phyloP scores from a whole-genome alignment of 805 yeast genomes.

The Jamesozyma lodderae region DNA sequence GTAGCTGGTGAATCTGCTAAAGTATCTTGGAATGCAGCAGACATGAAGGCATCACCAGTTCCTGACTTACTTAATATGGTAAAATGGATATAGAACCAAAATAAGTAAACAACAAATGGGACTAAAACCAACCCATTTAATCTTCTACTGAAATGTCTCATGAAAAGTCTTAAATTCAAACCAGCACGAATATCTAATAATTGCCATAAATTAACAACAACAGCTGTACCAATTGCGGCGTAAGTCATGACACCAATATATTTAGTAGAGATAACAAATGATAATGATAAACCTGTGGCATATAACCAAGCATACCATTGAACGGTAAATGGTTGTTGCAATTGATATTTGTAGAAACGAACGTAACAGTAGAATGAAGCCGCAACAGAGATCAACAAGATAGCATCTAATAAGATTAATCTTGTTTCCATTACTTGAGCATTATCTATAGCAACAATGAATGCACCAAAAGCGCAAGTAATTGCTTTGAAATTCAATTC shows the following conservation, averaged over 20 bases:
- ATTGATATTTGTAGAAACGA: constrained; percentile 59
- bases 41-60: constrained; percentile 93
- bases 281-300: constrained; percentile 74
- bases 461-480: constrained; percentile 68
- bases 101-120: constrained; percentile 74
- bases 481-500: constrained; percentile 72
- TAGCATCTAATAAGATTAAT: constrained; percentile 84
- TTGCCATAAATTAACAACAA: constrained; percentile 78
- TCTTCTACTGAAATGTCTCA: constrained; percentile 69
- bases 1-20: constrained; percentile 76
- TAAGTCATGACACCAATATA: constrained; percentile 94
- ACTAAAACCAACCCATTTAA: constrained; percentile 59
- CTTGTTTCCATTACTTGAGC: constrained; percentile 89
- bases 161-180: constrained; percentile 44
- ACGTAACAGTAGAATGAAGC: constrained; percentile 69
- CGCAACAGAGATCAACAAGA: constrained; percentile 76
- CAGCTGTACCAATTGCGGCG: constrained; percentile 80
- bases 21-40: constrained; percentile 90
- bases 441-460: constrained; percentile 74
- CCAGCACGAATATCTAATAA: constrained; percentile 67
- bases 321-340: constrained; percentile 53
- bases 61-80: constrained; percentile 76
- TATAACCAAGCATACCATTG: constrained; percentile 86
- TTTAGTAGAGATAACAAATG: constrained; percentile 90
- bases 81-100: constrained; percentile 91